Evolutionary conservation across 2,329 filamentous ascomycete genomes (phyloP), one percentile per base, ranked within the genome.

Genomic region (Aspergillus cejpii): DNA sequence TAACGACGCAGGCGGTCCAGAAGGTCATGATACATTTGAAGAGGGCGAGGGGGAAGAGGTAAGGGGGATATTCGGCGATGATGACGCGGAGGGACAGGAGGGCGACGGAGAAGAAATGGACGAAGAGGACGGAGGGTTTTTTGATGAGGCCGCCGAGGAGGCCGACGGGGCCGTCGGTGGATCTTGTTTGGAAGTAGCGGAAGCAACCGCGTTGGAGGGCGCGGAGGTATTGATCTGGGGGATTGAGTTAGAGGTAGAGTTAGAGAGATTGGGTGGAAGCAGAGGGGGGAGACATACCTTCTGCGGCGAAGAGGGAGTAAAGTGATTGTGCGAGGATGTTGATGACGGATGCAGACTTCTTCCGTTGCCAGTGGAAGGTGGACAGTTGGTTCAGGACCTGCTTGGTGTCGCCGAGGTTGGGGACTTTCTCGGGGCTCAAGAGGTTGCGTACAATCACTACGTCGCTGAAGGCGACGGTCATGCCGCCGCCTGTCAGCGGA

Each of bases 391-490:
- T 68, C 43, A 83, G 69, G 5, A 98, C 81, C 29, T 78, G 75
- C 2, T 67, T 65, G 2, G 79, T 77, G 67, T 95, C 78, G 47
- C 77, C 77, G 2, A 98, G 77, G 51, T 77, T 72, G 3, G 86
- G 83, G 0, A 96, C 76, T 6, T 71, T 68, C 29, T 77, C 70
- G 0, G 88, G 89, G 28, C 79, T 74, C 1, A 98, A 78, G 17
- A 96, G 73, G 6, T 84, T 77, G 1, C 84, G 74, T 20, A 98
- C 76, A 1, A 94, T 69, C 8, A 92, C 77, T 1, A 87, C 90
- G 62, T 98, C 92, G 70, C 91, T 94, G 67, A 98, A 85, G 1
- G 88, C 92, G 1, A 97, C 92, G 0, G 91, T 97, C 92, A 98
- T 98, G 57, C 92, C 92, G 54, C 92, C 92, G 42, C 92, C 92